phyloP scores from a whole-genome alignment of 2,329 filamentous ascomycete species.

The Pyricularia pennisetigena region DNA sequence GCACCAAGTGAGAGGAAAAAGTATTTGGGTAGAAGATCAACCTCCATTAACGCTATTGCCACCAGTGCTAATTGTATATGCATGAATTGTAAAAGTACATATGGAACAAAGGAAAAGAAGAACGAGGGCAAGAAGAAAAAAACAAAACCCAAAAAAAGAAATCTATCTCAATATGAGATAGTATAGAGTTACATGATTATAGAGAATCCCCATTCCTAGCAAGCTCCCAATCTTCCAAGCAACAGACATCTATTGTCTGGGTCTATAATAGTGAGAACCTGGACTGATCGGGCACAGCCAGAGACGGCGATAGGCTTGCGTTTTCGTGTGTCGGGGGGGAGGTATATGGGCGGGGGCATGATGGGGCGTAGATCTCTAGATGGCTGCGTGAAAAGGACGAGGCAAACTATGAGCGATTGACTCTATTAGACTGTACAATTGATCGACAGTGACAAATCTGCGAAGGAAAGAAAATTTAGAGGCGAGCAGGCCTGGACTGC shows the following conservation, averaged over 20 bases:
- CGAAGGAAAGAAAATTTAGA: not conserved
- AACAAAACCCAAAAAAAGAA: not conserved
- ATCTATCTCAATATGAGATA: not conserved
- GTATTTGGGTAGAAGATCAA: not conserved
- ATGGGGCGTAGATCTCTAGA: not conserved
- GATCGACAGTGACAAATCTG: not conserved
- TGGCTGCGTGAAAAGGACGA: not conserved
- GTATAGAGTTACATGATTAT: constrained; percentile 2
- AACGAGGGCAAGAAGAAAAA: not conserved
- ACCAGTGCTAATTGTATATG: not conserved
- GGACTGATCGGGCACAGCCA: not conserved
- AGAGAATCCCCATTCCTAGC: not conserved
- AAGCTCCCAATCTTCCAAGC: not conserved
- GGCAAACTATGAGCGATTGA: not conserved
- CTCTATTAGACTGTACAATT: not conserved
- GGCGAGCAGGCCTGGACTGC: not conserved
- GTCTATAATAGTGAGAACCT: not conserved
- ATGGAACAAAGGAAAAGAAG: not conserved
- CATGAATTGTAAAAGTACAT: not conserved
- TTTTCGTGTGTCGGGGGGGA: not conserved
- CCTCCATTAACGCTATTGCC: not conserved
- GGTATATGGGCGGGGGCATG: not conserved
- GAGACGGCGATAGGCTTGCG: not conserved
- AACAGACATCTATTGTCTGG: not conserved
- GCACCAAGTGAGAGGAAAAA: not conserved